Conservation (phyloP, 768 basidiomycete genomes). For the Filobasidium wieringae region DNA sequence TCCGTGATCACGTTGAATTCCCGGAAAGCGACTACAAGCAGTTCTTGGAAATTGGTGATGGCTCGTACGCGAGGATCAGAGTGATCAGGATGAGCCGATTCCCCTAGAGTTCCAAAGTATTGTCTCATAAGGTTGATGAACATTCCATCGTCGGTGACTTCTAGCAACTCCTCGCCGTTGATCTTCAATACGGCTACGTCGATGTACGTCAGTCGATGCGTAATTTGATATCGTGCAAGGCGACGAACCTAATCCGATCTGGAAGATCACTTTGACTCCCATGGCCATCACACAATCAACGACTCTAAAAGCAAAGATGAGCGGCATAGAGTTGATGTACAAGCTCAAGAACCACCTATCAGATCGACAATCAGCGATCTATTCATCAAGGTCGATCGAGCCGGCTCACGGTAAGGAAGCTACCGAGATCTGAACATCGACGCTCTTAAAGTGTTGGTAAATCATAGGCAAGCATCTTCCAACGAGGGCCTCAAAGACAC, state of each 20-base stretch:
- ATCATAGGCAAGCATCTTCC: conserved; percentile 80
- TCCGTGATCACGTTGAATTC: conserved; percentile 95
- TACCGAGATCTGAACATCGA: conserved; percentile 93
- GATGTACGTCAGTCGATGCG: background rate
- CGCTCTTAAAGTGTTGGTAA: conserved; percentile 75
- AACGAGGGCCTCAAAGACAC: conserved; percentile 91
- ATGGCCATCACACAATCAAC: conserved; percentile 98
- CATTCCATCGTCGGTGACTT: conserved; percentile 91
- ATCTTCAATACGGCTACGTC: conserved; percentile 83
- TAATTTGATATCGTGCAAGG: background rate
- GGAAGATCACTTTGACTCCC: conserved; percentile 97
- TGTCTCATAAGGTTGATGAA: conserved; percentile 93
- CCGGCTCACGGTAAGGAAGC: conserved; percentile 62
- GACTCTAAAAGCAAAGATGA: conserved; percentile 95
- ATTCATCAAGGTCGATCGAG: background rate
- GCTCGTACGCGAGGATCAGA: conserved; percentile 77
- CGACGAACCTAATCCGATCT: conserved; percentile 55
- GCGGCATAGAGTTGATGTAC: conserved; percentile 52
- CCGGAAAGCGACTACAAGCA: conserved; percentile 89
- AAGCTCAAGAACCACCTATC: conserved; percentile 81
- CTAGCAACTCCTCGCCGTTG: conserved; percentile 80
- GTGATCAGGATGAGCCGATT: conserved; percentile 84
- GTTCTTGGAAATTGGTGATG: conserved; percentile 94
- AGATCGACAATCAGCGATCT: background rate
- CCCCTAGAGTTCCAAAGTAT: conserved; percentile 85